phyloP scores from a whole-genome alignment of 2,329 filamentous ascomycete genomes.

The Sporothrix protearum region DNA sequence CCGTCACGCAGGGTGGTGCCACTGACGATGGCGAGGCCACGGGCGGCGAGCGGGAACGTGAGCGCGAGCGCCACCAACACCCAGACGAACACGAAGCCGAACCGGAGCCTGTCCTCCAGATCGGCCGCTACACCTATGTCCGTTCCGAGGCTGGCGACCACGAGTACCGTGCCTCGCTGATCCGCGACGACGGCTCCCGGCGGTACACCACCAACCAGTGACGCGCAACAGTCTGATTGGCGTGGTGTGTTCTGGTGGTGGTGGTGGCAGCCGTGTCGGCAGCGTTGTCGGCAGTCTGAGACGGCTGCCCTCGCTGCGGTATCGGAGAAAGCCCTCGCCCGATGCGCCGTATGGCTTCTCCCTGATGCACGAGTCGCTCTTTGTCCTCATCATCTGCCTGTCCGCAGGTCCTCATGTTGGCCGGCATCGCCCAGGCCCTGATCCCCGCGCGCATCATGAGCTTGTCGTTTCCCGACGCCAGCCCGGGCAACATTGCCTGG shows the following conservation, averaged over 20 bases:
- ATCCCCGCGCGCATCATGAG: slow-evolving; percentile 49
- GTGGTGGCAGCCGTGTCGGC: background rate
- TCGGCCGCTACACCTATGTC: slow-evolving; percentile 31
- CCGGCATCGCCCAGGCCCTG: slow-evolving; percentile 47
- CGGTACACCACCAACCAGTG: slow-evolving; percentile 20
- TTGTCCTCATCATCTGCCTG: slow-evolving; percentile 41
- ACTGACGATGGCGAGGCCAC: slow-evolving; percentile 1
- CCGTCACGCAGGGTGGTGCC: slow-evolving; percentile 2
- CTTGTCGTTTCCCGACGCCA: slow-evolving; percentile 43
- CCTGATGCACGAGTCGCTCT: slow-evolving; percentile 35
- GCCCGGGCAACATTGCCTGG: slow-evolving; percentile 50
- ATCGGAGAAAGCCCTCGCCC: slow-evolving; percentile 10
- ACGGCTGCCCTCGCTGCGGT: background rate
- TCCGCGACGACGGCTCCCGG: slow-evolving; percentile 24
- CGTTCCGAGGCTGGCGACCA: slow-evolving; percentile 29
- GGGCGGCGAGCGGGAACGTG: background rate
- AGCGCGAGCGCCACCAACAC: background rate
- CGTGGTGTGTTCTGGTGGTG: no score
- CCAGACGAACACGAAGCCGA: slow-evolving; percentile 8
- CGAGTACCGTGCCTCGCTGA: slow-evolving; percentile 23
- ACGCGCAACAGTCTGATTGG: background rate
- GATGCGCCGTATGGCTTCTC: slow-evolving; percentile 30
- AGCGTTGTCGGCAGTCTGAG: background rate
- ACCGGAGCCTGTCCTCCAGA: slow-evolving; percentile 28
- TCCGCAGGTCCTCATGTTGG: slow-evolving; percentile 47